A percentile compares a stretch with the other conserved stretches of the same genome.
These are phyloP conservation scores for Leucoagaricus sp. DNA, from an alignment of 1,284 basidiomycete species.

Conservation along the genomic window DNA sequence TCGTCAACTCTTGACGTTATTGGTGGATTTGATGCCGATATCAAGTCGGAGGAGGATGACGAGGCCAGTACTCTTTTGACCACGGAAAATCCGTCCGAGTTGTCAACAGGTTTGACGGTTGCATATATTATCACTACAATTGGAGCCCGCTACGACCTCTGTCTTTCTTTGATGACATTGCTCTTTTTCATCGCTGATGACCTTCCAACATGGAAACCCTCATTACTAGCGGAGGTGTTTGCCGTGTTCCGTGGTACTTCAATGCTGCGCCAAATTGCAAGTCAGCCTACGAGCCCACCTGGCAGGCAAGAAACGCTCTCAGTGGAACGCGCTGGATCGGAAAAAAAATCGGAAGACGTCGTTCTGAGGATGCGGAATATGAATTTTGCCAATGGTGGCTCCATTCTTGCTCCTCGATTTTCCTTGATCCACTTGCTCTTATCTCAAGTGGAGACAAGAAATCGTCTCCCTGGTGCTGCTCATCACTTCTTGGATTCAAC, in stretches of 20 bases:
- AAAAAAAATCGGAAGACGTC: conserved; percentile 65
- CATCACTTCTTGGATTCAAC: conserved; percentile 69
- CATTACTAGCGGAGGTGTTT: conserved; percentile 70
- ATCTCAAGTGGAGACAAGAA: conserved; percentile 45
- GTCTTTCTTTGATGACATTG: conserved; percentile 62
- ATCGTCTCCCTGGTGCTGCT: conserved; percentile 55
- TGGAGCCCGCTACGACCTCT: conserved; percentile 73
- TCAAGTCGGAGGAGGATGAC: conserved; percentile 76
- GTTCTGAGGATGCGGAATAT: conserved; percentile 66
- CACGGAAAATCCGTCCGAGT: conserved; percentile 55
- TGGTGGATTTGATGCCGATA: conserved; percentile 65
- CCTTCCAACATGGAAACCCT: conserved; percentile 60
- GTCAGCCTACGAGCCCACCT: conserved; percentile 48
- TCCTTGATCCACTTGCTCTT: conserved; percentile 75
- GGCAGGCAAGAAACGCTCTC: conserved; percentile 10
- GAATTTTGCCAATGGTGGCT: conserved; percentile 60
- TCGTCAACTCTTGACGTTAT: conserved; percentile 64
- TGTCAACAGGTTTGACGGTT: conserved; percentile 60
- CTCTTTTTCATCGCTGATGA: conserved; percentile 72
- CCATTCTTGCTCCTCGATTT: conserved; percentile 50
- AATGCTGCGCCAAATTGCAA: conserved; percentile 60
- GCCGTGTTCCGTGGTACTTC: conserved; percentile 76
- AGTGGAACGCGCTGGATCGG: conserved; percentile 26
- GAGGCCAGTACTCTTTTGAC: conserved; percentile 55
- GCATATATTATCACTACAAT: conserved; percentile 63